Evolutionary conservation across 225 moss, liverwort and hornwort species (phyloP), one percentile per base, ranked within the genome.

Genomic region (Pleurozium schreberi): DNA sequence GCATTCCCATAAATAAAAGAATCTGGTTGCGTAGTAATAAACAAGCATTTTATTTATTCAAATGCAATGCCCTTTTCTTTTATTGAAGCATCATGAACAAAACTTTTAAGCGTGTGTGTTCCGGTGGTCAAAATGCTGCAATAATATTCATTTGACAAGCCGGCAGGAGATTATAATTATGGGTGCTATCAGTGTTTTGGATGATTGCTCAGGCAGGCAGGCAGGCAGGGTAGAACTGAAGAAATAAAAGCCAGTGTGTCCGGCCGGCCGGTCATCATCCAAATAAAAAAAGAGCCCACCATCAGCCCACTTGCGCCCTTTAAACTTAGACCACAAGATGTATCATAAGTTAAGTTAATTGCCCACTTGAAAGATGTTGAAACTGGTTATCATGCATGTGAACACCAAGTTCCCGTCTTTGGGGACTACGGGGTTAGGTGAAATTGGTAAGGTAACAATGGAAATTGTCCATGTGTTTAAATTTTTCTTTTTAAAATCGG

Each of bases 11-110:
- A 38, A 27, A 58, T 26, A 12, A 28, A 40, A 40, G 5, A 40
- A 18, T 40, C 18, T 2, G 5, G 3, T 7, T 1, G 15, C 55
- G 77, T 15, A 0, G 10, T 38, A 23, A 0, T n/a, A n/a, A n/a
- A n/a, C n/a, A 15, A 36, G 25, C 25, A 14, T 53, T 77, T 53
- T 21, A 53, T 38, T 76, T 76, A 6, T 53, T 52, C 21, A 20
- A 34, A 74, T 7, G 2, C 13, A 33, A 75, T 21, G 13, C 8
- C 5, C 21, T 34, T 75, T 76, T 47, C 42, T n/a, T 75, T 52
- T 26, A 76, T 38, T 38, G 25, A 77, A 8, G 58, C 58, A 12
- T 38, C 36, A 53, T 16, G 36, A 38, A 28, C 42, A 12, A 19
- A 59, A 19, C 28, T 59, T 40, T 2, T 55, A 53, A n/a, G n/a